Conservation (phyloP, 495 filamentous ascomycete species). For the Niebla homalea region DNA sequence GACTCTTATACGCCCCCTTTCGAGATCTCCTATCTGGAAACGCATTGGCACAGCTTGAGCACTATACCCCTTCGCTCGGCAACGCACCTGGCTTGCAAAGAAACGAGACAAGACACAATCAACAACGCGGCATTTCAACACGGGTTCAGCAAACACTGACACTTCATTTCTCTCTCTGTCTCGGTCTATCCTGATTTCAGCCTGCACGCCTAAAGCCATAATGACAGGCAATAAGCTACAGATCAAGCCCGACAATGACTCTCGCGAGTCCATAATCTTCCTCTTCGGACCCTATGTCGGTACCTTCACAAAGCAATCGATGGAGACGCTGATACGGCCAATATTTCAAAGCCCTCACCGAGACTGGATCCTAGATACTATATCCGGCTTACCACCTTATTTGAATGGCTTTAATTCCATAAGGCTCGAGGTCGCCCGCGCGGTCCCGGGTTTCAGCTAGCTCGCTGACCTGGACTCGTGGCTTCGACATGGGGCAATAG, state of each 20-base stretch:
- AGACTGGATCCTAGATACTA: conserved; percentile 12
- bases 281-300: conserved; percentile 7
- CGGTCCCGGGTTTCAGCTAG: not conserved
- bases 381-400: conserved; percentile 6
- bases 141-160: not conserved
- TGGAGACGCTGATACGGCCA: conserved; percentile 4
- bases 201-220: conserved; percentile 1
- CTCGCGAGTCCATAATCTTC: conserved; percentile 8
- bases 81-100: conserved; percentile 1
- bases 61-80: conserved; percentile 1
- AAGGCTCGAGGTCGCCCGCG: conserved; percentile 5
- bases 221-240: conserved; percentile 4
- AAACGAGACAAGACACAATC: not conserved
- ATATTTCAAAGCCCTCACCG: conserved; percentile 4
- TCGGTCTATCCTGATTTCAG: not conserved
- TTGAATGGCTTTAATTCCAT: conserved; percentile 7
- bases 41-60: not conserved
- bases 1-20: not conserved
- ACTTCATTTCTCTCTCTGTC: conserved; percentile 2
- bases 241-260: conserved; percentile 2
- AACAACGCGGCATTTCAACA: conserved; percentile 3
- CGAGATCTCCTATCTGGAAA: not conserved
- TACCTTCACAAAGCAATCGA: conserved; percentile 4
- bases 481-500: conserved; percentile 2
- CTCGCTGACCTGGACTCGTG: conserved; percentile 6